A percentile compares a stretch with the other conserved stretches of the same genome.
These are phyloP conservation scores for Trichosporon coremiiforme DNA, from an alignment of 1,284 basidiomycete species.

Conservation along the genomic window DNA sequence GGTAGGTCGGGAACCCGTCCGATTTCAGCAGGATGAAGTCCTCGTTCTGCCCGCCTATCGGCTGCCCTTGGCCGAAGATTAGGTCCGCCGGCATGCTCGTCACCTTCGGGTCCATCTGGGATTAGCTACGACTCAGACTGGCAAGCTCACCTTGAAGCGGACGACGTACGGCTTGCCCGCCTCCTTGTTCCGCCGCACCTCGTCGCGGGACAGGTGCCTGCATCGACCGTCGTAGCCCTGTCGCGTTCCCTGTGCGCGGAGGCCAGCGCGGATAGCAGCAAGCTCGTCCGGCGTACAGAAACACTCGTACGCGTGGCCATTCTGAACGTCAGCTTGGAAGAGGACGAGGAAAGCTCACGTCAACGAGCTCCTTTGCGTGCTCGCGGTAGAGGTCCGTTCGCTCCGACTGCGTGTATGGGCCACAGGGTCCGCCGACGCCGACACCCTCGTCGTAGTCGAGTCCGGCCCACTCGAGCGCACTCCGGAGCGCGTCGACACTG, in stretches of 20 bases:
- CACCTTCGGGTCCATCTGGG: conserved; percentile 32
- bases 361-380: conserved; percentile 73
- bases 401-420: conserved; percentile 67
- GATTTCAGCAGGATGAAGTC: conserved; percentile 92
- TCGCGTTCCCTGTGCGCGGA: conserved; percentile 71
- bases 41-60: conserved; percentile 58
- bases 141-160: conserved; percentile 71
- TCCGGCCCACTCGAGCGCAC: conserved; percentile 87
- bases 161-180: conserved; percentile 78
- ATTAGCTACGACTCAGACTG: conserved; percentile 13
- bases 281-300: conserved; percentile 81
- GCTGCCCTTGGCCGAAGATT: conserved; percentile 43
- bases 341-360: conserved; percentile 59
- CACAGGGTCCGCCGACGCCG: conserved; percentile 47
- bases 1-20: conserved; percentile 93
- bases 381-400: conserved; percentile 78
- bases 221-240: conserved; percentile 83
- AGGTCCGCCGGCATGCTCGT: conserved; percentile 36
- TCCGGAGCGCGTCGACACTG: conserved; percentile 76
- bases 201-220: conserved; percentile 79
- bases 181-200: conserved; percentile 70
- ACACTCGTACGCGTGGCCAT: conserved; percentile 88
- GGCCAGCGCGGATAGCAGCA: conserved; percentile 65
- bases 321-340: conserved; percentile 57
- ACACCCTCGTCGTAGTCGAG: conserved; percentile 92